These are phyloP conservation scores for Entomortierella beljakovae DNA, from an alignment of 192 early-diverging fungal species.

Conservation along the genomic window DNA sequence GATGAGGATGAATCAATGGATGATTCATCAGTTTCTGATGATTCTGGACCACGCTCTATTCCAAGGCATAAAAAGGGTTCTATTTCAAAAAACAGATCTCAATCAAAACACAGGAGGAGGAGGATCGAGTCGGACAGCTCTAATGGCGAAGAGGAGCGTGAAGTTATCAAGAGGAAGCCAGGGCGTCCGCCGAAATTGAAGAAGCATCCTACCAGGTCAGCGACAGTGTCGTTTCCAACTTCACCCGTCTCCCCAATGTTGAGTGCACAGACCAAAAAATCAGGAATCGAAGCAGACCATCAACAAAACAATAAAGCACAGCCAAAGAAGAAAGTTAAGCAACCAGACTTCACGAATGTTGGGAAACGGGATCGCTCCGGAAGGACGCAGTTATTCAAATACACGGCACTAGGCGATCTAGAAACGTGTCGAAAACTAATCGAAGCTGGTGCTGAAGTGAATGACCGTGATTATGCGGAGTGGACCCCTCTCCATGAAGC, in stretches of 20 bases:
- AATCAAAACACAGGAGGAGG: conserved; percentile 19
- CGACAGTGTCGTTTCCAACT: conserved; percentile 1
- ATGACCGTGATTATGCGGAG: conserved; percentile 73
- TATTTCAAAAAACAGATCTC: not conserved
- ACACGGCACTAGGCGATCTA: conserved; percentile 65
- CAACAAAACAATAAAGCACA: conserved; percentile 11
- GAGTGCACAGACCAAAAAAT: not conserved
- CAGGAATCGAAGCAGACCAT: not conserved
- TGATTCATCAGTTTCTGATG: conserved; percentile 22
- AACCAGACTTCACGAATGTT: conserved; percentile 37
- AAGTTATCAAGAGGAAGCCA: conserved; percentile 18
- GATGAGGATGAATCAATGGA: conserved; percentile 2
- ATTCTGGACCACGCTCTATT: conserved; percentile 13
- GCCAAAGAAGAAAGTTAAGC: conserved; percentile 36
- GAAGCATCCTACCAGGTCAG: not conserved
- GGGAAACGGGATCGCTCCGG: conserved; percentile 60
- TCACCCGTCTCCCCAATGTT: conserved; percentile 16
- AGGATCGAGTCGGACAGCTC: conserved; percentile 50
- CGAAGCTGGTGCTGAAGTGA: conserved; percentile 70
- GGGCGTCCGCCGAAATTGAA: conserved; percentile 44
- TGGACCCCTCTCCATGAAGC: conserved; percentile 82
- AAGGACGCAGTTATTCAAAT: conserved; percentile 63
- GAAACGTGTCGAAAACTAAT: conserved; percentile 65
- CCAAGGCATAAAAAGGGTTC: conserved; percentile 7
- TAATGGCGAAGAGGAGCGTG: conserved; percentile 11